Percentiles rank a stretch among this genome's conserved stretches.
Evolutionary conservation across 257 asterid species (phyloP).

Genomic region (Gentiana macrophylla): DNA sequence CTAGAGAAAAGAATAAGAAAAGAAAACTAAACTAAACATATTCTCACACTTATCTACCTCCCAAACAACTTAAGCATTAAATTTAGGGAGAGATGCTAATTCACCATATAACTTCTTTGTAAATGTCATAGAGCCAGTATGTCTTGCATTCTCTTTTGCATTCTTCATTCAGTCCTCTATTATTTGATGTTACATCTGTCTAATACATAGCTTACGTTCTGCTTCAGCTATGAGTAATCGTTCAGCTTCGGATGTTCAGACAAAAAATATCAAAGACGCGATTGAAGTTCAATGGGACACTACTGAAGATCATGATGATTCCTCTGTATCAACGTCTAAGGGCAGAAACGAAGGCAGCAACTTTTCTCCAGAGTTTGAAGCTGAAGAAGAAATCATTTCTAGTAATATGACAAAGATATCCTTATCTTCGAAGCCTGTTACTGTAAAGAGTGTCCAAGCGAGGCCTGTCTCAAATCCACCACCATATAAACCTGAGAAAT

Average conservation of each 20-base stretch:
- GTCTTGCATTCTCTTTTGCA: constrained; percentile 1
- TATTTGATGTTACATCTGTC: constrained; percentile 12
- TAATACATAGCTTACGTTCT: constrained; percentile 9
- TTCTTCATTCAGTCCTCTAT: constrained; percentile 1
- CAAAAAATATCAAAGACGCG: constrained; percentile 21
- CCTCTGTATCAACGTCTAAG: constrained; percentile 37
- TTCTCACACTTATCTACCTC: too few species aligned
- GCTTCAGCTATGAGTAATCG: constrained; percentile 16
- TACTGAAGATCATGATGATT: constrained; percentile 28
- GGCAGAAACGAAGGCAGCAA: constrained; percentile 22
- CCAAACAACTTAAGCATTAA: too few species aligned
- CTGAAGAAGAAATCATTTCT: constrained; percentile 20
- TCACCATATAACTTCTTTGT: too few species aligned
- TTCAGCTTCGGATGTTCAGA: constrained; percentile 20
- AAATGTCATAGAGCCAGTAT: neutral
- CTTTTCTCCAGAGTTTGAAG: constrained; percentile 30
- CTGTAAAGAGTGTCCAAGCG: constrained; percentile 21
- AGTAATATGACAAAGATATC: constrained; percentile 26
- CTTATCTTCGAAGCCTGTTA: constrained; percentile 40
- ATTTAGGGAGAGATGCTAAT: too few species aligned
- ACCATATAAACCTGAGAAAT: constrained; percentile 55
- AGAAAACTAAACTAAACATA: too few species aligned
- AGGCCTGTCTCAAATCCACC: constrained; percentile 29
- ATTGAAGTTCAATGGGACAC: constrained; percentile 25
- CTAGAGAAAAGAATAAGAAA: too few species aligned